phyloP scores from a whole-genome alignment of 352 stramenopile species.

The Vaucheria bursata region DNA sequence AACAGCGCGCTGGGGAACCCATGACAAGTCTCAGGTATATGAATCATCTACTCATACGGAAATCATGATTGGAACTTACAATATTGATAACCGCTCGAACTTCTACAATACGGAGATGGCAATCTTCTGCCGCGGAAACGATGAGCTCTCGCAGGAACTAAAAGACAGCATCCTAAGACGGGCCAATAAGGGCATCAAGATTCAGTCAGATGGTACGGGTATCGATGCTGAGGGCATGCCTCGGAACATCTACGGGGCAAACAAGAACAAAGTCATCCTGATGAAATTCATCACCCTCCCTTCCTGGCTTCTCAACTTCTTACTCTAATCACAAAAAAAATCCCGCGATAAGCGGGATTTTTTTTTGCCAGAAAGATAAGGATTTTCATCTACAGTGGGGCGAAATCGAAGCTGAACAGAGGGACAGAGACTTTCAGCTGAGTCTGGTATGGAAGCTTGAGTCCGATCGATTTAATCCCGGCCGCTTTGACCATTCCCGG shows the following conservation, averaged over 20 bases:
- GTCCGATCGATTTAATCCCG: no score
- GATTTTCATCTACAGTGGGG: no score
- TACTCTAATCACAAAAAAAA: no score
- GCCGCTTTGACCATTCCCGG: no score
- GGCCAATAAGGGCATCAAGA: neutral
- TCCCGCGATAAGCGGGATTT: no score
- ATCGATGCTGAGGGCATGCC: neutral
- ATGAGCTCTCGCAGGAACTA: neutral
- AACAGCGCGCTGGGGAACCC: neutral
- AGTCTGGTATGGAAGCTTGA: no score
- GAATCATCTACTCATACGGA: neutral
- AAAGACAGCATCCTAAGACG: neutral
- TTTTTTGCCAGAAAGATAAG: no score
- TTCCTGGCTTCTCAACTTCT: neutral
- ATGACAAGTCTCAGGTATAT: constrained; percentile 1
- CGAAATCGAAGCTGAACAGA: no score
- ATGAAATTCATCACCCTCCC: neutral
- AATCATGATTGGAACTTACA: constrained; percentile 2
- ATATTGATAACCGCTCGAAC: constrained; percentile 1
- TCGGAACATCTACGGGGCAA: neutral
- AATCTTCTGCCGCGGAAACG: neutral
- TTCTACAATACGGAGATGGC: neutral
- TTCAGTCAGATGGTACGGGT: neutral
- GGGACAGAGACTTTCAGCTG: no score
- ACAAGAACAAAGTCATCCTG: neutral